Percentiles rank a stretch among this genome's conserved stretches.
Evolutionary conservation across 768 basidiomycete species (phyloP).

Genomic region (Pholiota molesta): DNA sequence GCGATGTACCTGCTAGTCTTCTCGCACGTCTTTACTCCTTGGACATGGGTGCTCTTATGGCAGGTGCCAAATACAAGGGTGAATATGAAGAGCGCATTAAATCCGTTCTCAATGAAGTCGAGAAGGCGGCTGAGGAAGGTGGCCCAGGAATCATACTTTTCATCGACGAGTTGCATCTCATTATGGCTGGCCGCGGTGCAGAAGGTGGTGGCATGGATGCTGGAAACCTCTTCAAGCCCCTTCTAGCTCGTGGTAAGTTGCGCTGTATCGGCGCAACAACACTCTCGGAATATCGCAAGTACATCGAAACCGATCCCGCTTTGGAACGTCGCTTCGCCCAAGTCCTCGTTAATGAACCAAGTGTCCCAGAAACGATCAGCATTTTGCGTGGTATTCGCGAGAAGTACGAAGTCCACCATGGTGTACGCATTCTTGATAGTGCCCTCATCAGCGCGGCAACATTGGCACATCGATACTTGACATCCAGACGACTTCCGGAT

Average conservation of each 20-base stretch:
- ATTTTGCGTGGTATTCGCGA: constrained; percentile 94
- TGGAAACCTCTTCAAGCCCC: constrained; percentile 89
- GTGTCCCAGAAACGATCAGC: constrained; percentile 86
- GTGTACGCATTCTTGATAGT: constrained; percentile 86
- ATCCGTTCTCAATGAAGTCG: constrained; percentile 88
- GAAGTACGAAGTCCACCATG: constrained; percentile 92
- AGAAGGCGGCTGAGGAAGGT: constrained; percentile 78
- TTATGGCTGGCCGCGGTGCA: constrained; percentile 86
- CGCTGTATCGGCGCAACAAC: constrained; percentile 90
- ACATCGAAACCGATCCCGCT: constrained; percentile 92
- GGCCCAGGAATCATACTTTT: constrained; percentile 87
- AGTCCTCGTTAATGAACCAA: constrained; percentile 90
- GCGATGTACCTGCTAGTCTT: constrained; percentile 82
- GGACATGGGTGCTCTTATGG: constrained; percentile 96
- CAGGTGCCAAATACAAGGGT: constrained; percentile 88
- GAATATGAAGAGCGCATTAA: constrained; percentile 98
- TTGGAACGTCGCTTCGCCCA: constrained; percentile 93
- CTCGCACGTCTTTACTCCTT: constrained; percentile 80
- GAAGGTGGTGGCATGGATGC: constrained; percentile 94
- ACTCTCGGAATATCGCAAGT: constrained; percentile 87
- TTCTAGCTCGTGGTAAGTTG: constrained; percentile 82
- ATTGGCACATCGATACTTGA: constrained; percentile 92
- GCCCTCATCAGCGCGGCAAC: constrained; percentile 89
- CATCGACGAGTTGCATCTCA: constrained; percentile 92
- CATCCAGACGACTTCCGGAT: constrained; percentile 77